Conservation (phyloP, 768 basidiomycete genomes). For the Auricularia heimuer region DNA sequence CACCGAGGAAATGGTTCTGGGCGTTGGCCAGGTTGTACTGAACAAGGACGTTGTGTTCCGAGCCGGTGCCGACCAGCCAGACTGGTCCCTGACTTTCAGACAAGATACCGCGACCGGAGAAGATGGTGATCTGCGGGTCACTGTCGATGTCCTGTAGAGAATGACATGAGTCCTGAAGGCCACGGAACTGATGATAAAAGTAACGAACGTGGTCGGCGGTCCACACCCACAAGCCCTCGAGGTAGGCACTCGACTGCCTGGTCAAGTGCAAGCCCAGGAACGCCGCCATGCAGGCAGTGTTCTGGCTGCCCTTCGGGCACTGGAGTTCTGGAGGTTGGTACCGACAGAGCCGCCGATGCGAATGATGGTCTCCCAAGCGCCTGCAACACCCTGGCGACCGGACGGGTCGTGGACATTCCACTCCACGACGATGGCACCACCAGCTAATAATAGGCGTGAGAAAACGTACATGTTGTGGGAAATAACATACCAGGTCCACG, state of each 20-base stretch:
- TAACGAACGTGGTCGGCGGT: slow-evolving; percentile 12
- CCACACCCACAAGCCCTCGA: slow-evolving; percentile 7
- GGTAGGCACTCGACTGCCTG: slow-evolving; percentile 26
- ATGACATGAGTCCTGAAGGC: not conserved
- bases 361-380: slow-evolving; percentile 50
- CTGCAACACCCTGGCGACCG: slow-evolving; percentile 38
- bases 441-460: slow-evolving; percentile 10
- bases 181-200: not conserved
- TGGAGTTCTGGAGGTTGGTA: slow-evolving; percentile 20
- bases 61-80: slow-evolving; percentile 15
- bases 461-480: too few species aligned
- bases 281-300: slow-evolving; percentile 42
- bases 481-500: slow-evolving; percentile 29
- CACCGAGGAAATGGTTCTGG: slow-evolving; percentile 11
- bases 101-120: slow-evolving; percentile 14
- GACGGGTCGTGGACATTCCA: slow-evolving; percentile 43
- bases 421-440: slow-evolving; percentile 57
- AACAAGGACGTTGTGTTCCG: slow-evolving; percentile 12
- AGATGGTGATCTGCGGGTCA: slow-evolving; percentile 13
- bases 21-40: slow-evolving; percentile 13
- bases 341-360: slow-evolving; percentile 14
- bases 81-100: slow-evolving; percentile 7
- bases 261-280: slow-evolving; percentile 60
- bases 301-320: slow-evolving; percentile 25
- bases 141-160: slow-evolving; percentile 9